Evolutionary conservation across 1,139 yeast species (phyloP), one percentile per base, ranked within the genome.

Genomic region (Citeromyces siamensis): DNA sequence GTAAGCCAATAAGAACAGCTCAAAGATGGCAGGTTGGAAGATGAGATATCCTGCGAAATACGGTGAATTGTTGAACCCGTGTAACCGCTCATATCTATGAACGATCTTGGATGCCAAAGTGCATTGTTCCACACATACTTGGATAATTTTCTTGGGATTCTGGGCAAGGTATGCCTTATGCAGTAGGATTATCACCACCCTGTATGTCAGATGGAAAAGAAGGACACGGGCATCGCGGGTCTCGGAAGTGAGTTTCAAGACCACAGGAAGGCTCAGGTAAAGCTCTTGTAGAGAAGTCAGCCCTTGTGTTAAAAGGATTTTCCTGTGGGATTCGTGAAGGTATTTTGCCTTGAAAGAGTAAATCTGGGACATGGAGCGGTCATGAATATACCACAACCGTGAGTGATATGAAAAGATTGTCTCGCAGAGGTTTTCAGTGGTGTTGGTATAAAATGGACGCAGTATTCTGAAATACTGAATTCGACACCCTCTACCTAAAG

Each of bases 11-110:
- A 52, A 32, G 23, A 53, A 53, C 16, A 53, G 32, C 22, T 53
- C 57, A 46, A 51, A 50, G 31, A 52, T 46, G 2, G 57, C 52
- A 40, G 50, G 45, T 16, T 53, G 53, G 27, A 53, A 41, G 6
- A 52, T 42, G 34, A 53, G 35, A 28, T 52, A 51, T 4, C 51
- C 51, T 2, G 46, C 42, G 37, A 51, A 51, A 37, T 51, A 50
- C 2, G 58, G 57, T 2, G 47, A 38, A 3, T 31, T 32, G 14
- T 44, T 40, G 27, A 40, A 40, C 2, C 42, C 40, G 9, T 41
- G 37, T 2, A 38, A 20, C 7, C 36, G 20, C 5, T 35, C 27
- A 29, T 42, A 41, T 19, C 38, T 42, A 2, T 41, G 37, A 10
- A 48, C 41, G 2, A 52, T 37, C 17, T 37, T 44, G 2, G 47